Evolutionary conservation across 331 rosid species (phyloP), one percentile per base, ranked within the genome.

Genomic region (Spiraea crenata): DNA sequence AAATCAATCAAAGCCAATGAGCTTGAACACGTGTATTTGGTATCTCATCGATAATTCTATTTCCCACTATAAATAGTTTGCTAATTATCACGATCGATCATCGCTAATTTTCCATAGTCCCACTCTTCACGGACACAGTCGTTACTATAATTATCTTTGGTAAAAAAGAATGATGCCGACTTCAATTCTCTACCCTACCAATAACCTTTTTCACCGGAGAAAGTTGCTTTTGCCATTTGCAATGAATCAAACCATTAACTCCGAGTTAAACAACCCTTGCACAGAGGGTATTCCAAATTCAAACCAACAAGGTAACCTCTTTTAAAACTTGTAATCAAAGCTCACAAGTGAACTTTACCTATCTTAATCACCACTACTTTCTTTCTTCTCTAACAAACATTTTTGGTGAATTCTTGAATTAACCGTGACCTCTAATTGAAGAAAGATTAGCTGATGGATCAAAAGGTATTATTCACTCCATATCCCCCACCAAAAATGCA

Each of bases 41-140:
- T 54, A 60, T n/a, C 34, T 38, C 34, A 25, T 55, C 16, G 56
- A 70, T 57, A 16, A 42, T 51, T 57, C 61, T 38, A 16, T 42
- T 61, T 65, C 25, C 19, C 35, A 70, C 55, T 34, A 35, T 49
- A 35, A 34, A 14, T 58, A 58, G 63, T 58, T 58, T 14, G n/a
- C n/a, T n/a, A n/a, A n/a, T n/a, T n/a, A n/a, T n/a, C n/a, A n/a
- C n/a, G n/a, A 25, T 25, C 31, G 13, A 14, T 58, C 38, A 66
- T 77, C 16, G 73, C 57, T 56, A 65, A 31, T 17, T 70, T 74
- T 47, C 41, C 8, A 58, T 60, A 67, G 51, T 42, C 31, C 82
- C 77, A 58, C 56, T 65, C 81, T 61, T 76, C 78, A 67, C 69
- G 75, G 84, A 67, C 59, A 71, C 20, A 49, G 61, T 59, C 46